Conservation (phyloP, 2,329 filamentous ascomycete genomes). For the Didymella sp. region DNA sequence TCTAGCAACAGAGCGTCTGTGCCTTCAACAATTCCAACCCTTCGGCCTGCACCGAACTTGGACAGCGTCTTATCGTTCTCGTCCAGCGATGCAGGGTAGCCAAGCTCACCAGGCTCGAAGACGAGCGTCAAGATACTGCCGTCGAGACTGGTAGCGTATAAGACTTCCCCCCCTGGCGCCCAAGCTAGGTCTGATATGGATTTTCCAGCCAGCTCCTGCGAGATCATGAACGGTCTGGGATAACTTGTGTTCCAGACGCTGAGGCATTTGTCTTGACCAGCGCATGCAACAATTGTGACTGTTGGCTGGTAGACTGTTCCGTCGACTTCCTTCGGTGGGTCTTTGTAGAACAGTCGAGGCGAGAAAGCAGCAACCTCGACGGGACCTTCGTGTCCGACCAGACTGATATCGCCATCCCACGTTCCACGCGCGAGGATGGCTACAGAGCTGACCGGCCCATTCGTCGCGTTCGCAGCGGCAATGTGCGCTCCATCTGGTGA, state of each 20-base stretch:
- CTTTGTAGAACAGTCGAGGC: constrained; percentile 81
- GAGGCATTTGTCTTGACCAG: constrained; percentile 93
- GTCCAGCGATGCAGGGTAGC: constrained; percentile 82
- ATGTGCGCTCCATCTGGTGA: constrained; percentile 97
- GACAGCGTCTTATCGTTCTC: constrained; percentile 93
- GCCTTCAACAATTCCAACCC: constrained; percentile 91
- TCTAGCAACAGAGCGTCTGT: constrained; percentile 87
- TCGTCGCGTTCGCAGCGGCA: constrained; percentile 94
- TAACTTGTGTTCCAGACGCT: constrained; percentile 99
- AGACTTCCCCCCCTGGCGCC: constrained; percentile 86
- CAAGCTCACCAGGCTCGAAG: constrained; percentile 87
- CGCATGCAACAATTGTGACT: constrained; percentile 96
- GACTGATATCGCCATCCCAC: constrained; percentile 96
- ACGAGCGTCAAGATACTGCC: constrained; percentile 82
- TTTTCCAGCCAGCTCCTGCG: constrained; percentile 87
- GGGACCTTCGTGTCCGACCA: constrained; percentile 96
- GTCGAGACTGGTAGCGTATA: constrained; percentile 88
- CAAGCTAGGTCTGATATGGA: constrained; percentile 94
- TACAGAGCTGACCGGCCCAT: constrained; percentile 95
- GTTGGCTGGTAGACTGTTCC: constrained; percentile 54
- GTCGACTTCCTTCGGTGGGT: constrained; percentile 64
- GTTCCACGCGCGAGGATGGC: constrained; percentile 90
- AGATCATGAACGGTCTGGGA: constrained; percentile 85
- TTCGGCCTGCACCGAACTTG: constrained; percentile 88
- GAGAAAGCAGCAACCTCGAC: constrained; percentile 98